A percentile compares a stretch with the other conserved stretches of the same genome.
Evolutionary conservation across 257 asterid genomes (phyloP).

Genomic region (Datura wrightii): DNA sequence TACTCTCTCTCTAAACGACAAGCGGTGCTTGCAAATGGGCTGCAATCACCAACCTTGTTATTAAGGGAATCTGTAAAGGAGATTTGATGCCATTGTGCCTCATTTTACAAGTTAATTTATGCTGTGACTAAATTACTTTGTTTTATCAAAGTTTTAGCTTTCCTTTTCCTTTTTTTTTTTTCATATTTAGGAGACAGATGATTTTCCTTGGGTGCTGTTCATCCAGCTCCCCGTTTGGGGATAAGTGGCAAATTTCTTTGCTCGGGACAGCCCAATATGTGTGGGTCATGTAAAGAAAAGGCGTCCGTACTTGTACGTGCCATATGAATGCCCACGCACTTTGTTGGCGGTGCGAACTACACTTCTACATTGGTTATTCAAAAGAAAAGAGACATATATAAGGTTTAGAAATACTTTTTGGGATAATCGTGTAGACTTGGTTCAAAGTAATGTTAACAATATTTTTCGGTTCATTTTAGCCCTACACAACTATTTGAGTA

Average conservation of each 20-base stretch:
- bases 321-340: neutral
- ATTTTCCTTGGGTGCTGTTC: neutral
- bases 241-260: neutral
- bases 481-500: too few species aligned
- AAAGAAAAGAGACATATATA: too few species aligned
- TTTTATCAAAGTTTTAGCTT: neutral
- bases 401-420: too few species aligned
- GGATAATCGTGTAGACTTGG: too few species aligned
- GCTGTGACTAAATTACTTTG: neutral
- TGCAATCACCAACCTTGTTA: constrained; percentile 18
- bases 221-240: neutral
- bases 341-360: too few species aligned
- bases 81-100: neutral
- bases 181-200: neutral
- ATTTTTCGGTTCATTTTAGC: too few species aligned
- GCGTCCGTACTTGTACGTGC: neutral
- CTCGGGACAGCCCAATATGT: neutral
- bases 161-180: neutral
- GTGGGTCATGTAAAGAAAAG: neutral
- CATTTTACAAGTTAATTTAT: too few species aligned
- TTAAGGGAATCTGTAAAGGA: constrained; percentile 25
- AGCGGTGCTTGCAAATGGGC: constrained; percentile 18
- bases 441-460: too few species aligned
- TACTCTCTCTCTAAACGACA: constrained; percentile 15
- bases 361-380: too few species aligned